phyloP scores from a whole-genome alignment of 352 stramenopile species.

The Phytophthora citrophthora region DNA sequence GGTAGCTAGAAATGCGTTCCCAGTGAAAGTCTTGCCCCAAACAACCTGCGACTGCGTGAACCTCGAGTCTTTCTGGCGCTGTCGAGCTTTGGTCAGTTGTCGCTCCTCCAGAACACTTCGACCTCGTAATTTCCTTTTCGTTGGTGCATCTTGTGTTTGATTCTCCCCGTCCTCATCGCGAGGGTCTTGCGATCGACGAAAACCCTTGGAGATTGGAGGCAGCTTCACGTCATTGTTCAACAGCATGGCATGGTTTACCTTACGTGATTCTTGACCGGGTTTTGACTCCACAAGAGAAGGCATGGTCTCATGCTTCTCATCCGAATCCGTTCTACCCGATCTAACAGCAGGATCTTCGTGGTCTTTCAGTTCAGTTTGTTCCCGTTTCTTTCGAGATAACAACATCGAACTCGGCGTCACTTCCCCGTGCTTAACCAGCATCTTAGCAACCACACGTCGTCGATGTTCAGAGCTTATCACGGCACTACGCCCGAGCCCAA shows the following conservation, averaged over 20 bases:
- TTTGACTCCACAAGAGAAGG: conserved; percentile 20
- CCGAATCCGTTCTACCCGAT: conserved; percentile 13
- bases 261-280: conserved; percentile 39
- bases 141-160: neutral
- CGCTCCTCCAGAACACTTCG: conserved; percentile 71
- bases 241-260: conserved; percentile 39
- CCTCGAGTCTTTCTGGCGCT: conserved; percentile 61
- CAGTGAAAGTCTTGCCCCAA: conserved; percentile 82
- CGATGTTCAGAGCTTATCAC: conserved; percentile 50
- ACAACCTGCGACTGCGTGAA: conserved; percentile 75
- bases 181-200: neutral
- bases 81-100: conserved; percentile 48
- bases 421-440: conserved; percentile 49
- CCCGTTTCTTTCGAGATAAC: conserved; percentile 22
- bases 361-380: neutral
- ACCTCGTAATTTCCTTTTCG: conserved; percentile 35
- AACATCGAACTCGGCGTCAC: conserved; percentile 31
- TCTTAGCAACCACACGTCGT: conserved; percentile 49
- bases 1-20: conserved; percentile 81
- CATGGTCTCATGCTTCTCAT: conserved; percentile 17
- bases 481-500: conserved; percentile 66
- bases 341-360: neutral
- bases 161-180: conserved; percentile 27
- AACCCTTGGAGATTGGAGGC: conserved; percentile 11
- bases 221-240: conserved; percentile 26